Base-by-base conservation (phyloP, 164 flowering plant species). In the Echeveria elegans region DNA sequence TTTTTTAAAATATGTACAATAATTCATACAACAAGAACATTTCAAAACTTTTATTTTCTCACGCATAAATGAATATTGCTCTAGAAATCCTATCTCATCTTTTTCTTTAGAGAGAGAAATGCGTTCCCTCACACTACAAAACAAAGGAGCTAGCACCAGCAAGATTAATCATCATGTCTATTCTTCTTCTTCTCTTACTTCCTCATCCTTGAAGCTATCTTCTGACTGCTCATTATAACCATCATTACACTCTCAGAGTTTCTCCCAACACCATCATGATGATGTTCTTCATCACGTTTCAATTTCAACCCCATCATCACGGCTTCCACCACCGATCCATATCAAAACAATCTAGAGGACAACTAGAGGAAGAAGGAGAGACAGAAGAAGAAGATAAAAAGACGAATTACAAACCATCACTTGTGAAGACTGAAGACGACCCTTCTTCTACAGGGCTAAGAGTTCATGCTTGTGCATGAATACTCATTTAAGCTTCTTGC, bases 301-400 rank as follows among this genome's bases (percentile, higher is more conserved):
- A n/a, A n/a, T n/a, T n/a, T n/a, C 59, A 53, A 53, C 59, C 59
- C 59, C 59, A 53, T 53, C 59, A 53, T 53, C 59, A 53, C 24
- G 30, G 12, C 59, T 11, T 21, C 59, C 59, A 53, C 59, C 29
- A 4, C 59, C 59, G 30, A 4, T 53, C 59, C 59, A 23, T 24
- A 23, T 53, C 59, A 53, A 53, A 53, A 53, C 59, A 21, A 52
- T 52, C 59, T 21, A 28, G 23, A 52, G 58, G 23, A 52, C 58
- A 21, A 52, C n/a, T n/a, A n/a, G n/a, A n/a, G n/a, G 58, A 52
- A 52, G 58, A 52, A 6, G 28, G 1, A 1, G 58, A 53, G 29
- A 8, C 24, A 24, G 29, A 21, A 23, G 30, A 53, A n/a, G 28
- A n/a, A 21, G 52, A 47, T 23, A 53, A 4, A 43, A 7, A 10